Conservation (phyloP, 257 asterid species). For the Rauvolfia tetraphylla region DNA sequence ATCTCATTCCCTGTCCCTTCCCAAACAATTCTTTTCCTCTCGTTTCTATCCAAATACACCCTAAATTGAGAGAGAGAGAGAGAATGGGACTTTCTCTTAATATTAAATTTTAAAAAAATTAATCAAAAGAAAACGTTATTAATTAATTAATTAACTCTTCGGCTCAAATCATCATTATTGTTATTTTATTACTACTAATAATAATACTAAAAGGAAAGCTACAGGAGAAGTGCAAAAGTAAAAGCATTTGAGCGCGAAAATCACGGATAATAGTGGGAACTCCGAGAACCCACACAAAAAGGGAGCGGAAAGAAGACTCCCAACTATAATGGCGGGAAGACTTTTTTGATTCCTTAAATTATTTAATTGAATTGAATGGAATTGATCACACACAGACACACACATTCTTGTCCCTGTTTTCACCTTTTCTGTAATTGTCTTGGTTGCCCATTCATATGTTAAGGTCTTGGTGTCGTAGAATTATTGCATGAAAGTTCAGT, state of each 20-base stretch:
- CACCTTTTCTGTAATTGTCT: neutral
- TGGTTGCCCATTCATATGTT: too few species aligned
- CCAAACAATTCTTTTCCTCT: neutral
- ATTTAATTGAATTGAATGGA: too few species aligned
- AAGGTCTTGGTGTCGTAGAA: neutral
- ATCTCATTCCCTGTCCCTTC: neutral
- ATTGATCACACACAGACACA: neutral
- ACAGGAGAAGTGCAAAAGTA: neutral
- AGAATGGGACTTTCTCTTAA: too few species aligned
- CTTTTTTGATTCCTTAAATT: neutral
- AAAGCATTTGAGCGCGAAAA: constrained; percentile 18
- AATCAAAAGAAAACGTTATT: too few species aligned
- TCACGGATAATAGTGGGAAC: constrained; percentile 20
- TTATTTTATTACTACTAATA: too few species aligned
- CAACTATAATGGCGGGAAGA: neutral
- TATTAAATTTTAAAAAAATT: too few species aligned
- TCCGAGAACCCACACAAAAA: neutral
- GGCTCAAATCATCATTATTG: too few species aligned
- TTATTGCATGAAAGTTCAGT: constrained; percentile 22
- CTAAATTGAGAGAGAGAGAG: neutral
- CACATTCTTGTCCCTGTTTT: neutral
- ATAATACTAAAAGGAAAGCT: neutral
- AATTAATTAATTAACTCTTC: too few species aligned
- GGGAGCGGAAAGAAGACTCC: neutral
- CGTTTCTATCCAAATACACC: neutral